Evolutionary conservation across 768 basidiomycete genomes (phyloP), one percentile per base, ranked within the genome.

Genomic region (Cystobasidiopsis lactophilus): DNA sequence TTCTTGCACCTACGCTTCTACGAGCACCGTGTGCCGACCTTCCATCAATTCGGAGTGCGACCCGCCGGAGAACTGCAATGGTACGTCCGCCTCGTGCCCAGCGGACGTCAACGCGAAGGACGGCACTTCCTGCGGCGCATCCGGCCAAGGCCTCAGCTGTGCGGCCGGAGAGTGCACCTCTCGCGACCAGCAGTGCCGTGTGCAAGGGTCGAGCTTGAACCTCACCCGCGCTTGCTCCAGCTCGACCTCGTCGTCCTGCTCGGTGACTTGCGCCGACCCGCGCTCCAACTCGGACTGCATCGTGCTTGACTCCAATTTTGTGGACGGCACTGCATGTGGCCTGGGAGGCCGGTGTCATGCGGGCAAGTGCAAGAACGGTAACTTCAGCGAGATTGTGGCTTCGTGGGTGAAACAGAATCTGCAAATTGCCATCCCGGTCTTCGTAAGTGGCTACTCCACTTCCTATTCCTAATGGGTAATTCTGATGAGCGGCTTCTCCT

Each of bases 241-340:
- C 77, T 77, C 80, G 31, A 70, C 73, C 64, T 72, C 72, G 52
- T 85, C 71, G 51, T 72, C 72, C 37, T 88, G 85, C 66, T 77
- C 78, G 60, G 78, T 88, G 46, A 78, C 79, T 3, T 91, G 85
- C 65, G 74, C 77, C 63, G 78, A 81, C 67, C 85, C 85, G 3
- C 71, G 56, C 16, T 65, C 66, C 14, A 50, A 73, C 14, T 73
- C 75, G 55, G 72, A 73, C 58, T 89, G 85, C 65, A 66, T 85
- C 21, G 67, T 78, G 38, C 69, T 88, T 45, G 77, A 79, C 3
- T 65, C 74, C 40, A 65, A 73, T 47, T 75, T 85, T 37, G 70
- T 82, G 51, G 80, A 85, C 63, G 85, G 85, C 23, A 83, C 81
- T 29, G 77, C 82, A 16, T 89, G 85, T 65, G 84, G 83, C 77